Conservation (phyloP, 768 basidiomycete genomes). For the Mycena indigotica region DNA sequence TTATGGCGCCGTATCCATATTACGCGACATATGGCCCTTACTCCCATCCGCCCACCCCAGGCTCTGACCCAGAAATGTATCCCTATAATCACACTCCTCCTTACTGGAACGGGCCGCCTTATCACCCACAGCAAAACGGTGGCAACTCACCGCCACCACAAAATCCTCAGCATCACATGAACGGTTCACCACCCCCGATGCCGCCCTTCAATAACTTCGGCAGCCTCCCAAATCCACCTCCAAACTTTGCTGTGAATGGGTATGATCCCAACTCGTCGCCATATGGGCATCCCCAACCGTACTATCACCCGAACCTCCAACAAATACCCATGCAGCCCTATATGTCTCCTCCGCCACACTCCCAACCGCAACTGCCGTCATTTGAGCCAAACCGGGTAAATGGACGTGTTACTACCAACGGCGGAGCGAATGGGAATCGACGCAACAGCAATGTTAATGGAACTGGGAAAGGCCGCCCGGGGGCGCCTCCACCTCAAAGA, state of each 20-base stretch:
- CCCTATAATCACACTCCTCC: slow-evolving; percentile 38
- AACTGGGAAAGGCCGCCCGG: slow-evolving; percentile 25
- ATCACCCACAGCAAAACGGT: slow-evolving; percentile 25
- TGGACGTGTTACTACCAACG: slow-evolving; percentile 1
- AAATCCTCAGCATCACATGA: slow-evolving; percentile 16
- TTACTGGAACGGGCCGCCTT: slow-evolving; percentile 30
- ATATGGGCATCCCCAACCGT: slow-evolving; percentile 7
- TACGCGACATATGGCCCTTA: slow-evolving; percentile 38
- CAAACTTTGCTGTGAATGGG: not conserved
- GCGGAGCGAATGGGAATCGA: not conserved
- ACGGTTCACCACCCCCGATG: slow-evolving; percentile 16
- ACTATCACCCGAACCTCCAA: slow-evolving; percentile 10
- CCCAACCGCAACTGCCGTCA: not conserved
- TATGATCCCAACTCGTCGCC: slow-evolving; percentile 15
- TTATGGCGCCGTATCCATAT: slow-evolving; percentile 45
- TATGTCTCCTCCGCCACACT: slow-evolving; percentile 13
- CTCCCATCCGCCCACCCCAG: slow-evolving; percentile 39
- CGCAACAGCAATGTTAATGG: slow-evolving; percentile 35
- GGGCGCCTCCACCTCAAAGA: slow-evolving; percentile 41
- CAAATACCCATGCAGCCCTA: slow-evolving; percentile 19
- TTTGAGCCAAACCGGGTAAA: not conserved
- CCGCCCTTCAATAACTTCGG: slow-evolving; percentile 20
- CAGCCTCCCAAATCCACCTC: not conserved
- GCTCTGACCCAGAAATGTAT: slow-evolving; percentile 27
- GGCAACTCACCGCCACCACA: slow-evolving; percentile 16